Evolutionary conservation across 2,329 filamentous ascomycete species (phyloP), one percentile per base, ranked within the genome.

Genomic region (Acrocalymma vagum): DNA sequence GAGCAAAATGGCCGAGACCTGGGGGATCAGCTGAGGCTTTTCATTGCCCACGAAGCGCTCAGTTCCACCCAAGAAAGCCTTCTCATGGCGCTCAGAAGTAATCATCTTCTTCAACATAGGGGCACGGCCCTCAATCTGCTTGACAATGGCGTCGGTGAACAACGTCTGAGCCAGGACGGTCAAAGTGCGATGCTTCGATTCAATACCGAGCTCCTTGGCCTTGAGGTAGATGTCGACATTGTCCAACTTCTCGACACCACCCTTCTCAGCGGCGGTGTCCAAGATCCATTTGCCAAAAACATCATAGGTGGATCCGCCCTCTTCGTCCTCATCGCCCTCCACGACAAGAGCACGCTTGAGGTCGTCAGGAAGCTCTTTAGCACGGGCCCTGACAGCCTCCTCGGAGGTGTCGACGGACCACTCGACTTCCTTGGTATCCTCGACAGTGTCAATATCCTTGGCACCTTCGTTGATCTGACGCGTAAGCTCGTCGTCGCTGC

Each of bases 391-490:
- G 78, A 97, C 88, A 55, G 94, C 94, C 71, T 91, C 91, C 71
- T 92, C 90, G 53, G 92, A 96, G 78, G 95, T 94, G 71, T 99
- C 94, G 45, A 97, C 90, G 49, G 92, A 89, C 94, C 94, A 99
- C 56, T 95, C 84, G 50, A 95, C 86, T 55, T 96, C 90, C 72
- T 92, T 89, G 63, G 83, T 80, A 62, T 87, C 83, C 38, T 83
- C 79, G 17, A 78, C 75, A 29, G 81, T 81, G 60, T 88, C 88
- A 63, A 96, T 86, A 65, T 87, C 86, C 61, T 85, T 79, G 54
- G 85, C 86, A 51, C 82, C 82, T 45, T 79, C 78, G 48, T 85
- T 84, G 72, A 86, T 87, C 58, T 80, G 81, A 70, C 90, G 88
- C 62, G 86, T 90, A 55, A 96, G 86, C 73, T 96, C 94, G 68